phyloP scores from a whole-genome alignment of 495 filamentous ascomycete species.

The Hypoxylon crocopeplum region DNA sequence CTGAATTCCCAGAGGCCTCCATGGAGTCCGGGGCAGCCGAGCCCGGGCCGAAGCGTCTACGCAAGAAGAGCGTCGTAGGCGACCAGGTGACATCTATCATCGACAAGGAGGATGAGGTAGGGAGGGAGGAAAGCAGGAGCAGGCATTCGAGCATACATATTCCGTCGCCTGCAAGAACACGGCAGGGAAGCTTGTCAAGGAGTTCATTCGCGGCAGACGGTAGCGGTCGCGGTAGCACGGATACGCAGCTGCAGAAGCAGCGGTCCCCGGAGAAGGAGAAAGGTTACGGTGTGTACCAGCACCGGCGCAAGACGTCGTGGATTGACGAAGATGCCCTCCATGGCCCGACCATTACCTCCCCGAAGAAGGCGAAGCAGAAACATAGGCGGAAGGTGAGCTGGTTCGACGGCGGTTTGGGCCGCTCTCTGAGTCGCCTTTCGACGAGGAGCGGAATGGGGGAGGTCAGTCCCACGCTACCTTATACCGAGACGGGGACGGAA shows the following conservation, averaged over 20 bases:
- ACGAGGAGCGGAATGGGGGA: conserved; percentile 29
- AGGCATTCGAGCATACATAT: conserved; percentile 19
- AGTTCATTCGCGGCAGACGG: conserved; percentile 3
- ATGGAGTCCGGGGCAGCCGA: conserved; percentile 10
- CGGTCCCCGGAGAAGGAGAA: conserved; percentile 36
- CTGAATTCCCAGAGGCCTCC: neutral
- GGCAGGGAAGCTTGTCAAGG: conserved; percentile 8
- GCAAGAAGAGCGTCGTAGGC: conserved; percentile 30
- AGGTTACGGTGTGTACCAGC: conserved; percentile 32
- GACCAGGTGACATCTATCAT: conserved; percentile 1
- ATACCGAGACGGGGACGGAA: conserved; percentile 12
- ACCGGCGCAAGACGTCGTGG: conserved; percentile 44
- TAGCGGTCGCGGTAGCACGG: conserved; percentile 2
- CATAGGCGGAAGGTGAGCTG: conserved; percentile 29
- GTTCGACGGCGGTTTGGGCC: conserved; percentile 27
- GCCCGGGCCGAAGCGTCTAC: conserved; percentile 22
- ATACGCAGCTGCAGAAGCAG: conserved; percentile 4
- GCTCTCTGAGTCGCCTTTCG: conserved; percentile 38
- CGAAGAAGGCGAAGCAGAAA: conserved; percentile 23
- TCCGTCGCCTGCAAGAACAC: conserved; percentile 4
- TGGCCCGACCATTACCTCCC: conserved; percentile 44
- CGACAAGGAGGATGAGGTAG: conserved; percentile 25
- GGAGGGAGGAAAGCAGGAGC: conserved; percentile 23
- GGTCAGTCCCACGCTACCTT: conserved; percentile 38
- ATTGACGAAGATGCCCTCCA: conserved; percentile 53